phyloP scores from a whole-genome alignment of 2,329 filamentous ascomycete species.

The Fusarium luffae region DNA sequence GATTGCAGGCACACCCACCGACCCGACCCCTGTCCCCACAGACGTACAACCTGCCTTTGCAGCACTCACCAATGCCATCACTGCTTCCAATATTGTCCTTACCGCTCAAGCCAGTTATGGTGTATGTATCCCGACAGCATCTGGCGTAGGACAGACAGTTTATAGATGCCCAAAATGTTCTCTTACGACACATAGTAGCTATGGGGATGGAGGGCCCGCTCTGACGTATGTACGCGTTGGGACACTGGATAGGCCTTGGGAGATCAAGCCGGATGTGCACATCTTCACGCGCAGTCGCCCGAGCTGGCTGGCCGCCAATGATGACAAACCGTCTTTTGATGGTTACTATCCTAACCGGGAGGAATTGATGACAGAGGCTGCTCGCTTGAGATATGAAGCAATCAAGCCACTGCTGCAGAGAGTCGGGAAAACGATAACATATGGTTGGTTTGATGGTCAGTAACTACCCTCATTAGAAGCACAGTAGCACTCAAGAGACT shows the following conservation, averaged over 20 bases:
- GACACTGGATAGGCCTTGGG: slow-evolving; percentile 55
- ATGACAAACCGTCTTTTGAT: slow-evolving; percentile 53
- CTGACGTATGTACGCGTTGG: slow-evolving; percentile 56
- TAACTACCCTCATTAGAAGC: neutral
- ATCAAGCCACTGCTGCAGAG: slow-evolving; percentile 37
- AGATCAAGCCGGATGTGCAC: slow-evolving; percentile 58
- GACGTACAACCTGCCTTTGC: slow-evolving; percentile 36
- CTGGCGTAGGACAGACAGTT: slow-evolving; percentile 55
- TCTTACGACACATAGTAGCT: slow-evolving; percentile 55
- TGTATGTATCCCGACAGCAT: slow-evolving; percentile 52
- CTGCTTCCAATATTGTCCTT: neutral
- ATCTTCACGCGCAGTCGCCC: slow-evolving; percentile 55
- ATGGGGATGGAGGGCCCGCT: slow-evolving; percentile 48
- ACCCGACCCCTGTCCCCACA: slow-evolving; percentile 18
- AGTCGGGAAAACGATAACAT: no score
- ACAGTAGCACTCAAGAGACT: neutral
- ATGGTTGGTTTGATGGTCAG: neutral
- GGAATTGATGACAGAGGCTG: slow-evolving; percentile 50
- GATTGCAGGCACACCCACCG: slow-evolving; percentile 30
- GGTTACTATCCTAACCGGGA: slow-evolving; percentile 49
- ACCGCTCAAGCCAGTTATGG: slow-evolving; percentile 29
- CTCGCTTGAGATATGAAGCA: slow-evolving; percentile 45
- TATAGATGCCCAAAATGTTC: slow-evolving; percentile 57
- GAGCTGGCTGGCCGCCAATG: slow-evolving; percentile 52
- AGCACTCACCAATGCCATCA: slow-evolving; percentile 29